phyloP scores from a whole-genome alignment of 257 asterid species.

The Nicotiana knightiana region DNA sequence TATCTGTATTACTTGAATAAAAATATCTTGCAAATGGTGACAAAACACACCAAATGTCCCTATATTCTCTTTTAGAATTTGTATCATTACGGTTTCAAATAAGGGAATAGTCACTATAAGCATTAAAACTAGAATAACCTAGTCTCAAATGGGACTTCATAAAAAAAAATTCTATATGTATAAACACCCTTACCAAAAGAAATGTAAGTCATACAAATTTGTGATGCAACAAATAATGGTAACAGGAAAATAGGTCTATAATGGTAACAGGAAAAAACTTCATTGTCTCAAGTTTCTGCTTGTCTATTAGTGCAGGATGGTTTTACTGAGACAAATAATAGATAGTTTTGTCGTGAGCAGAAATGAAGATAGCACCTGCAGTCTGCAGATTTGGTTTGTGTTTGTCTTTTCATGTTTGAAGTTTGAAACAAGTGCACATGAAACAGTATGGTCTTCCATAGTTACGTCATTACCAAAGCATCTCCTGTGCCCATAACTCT shows the following conservation, averaged over 20 bases:
- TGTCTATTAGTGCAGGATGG: background rate
- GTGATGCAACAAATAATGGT: background rate
- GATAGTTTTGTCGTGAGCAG: background rate
- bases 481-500: slow-evolving; percentile 20
- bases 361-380: background rate
- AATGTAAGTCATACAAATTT: background rate
- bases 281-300: background rate
- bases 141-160: background rate
- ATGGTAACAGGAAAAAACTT: background rate
- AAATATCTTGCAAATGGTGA: background rate
- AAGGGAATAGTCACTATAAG: background rate
- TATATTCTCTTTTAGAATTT: background rate
- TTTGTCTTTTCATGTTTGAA: slow-evolving; percentile 5
- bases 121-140: background rate
- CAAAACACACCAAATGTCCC: background rate
- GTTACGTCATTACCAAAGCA: slow-evolving; percentile 14
- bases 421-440: slow-evolving; percentile 13
- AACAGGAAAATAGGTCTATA: background rate
- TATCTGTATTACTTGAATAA: background rate
- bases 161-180: background rate
- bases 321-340: background rate
- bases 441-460: background rate
- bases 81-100: background rate
- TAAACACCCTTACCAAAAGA: background rate
- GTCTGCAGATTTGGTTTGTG: background rate